Percentiles rank a stretch among this genome's conserved stretches.
phyloP scores from a whole-genome alignment of 768 basidiomycete genomes.

The Neoboletus brunneissimus region DNA sequence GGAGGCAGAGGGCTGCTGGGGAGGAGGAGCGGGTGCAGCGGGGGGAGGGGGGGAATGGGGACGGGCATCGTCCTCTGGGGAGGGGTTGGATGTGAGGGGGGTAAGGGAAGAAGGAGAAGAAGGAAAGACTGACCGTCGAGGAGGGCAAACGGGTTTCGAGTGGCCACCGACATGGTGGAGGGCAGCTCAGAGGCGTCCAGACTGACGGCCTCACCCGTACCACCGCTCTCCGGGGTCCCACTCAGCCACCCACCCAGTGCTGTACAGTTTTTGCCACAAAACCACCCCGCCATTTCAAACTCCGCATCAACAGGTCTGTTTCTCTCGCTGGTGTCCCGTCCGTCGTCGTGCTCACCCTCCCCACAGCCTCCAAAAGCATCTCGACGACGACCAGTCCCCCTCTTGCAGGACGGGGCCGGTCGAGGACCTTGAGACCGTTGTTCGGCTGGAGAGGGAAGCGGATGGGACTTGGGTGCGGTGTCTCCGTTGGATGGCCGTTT shows the following conservation, averaged over 20 bases:
- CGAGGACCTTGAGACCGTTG: conserved; percentile 91
- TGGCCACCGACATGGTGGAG: conserved; percentile 80
- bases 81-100: background rate
- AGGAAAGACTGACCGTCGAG: conserved; percentile 59
- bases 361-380: conserved; percentile 76
- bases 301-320: conserved; percentile 47
- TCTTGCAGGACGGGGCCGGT: conserved; percentile 61
- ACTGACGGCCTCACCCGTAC: background rate
- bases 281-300: conserved; percentile 1
- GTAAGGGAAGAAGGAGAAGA: background rate
- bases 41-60: conserved; percentile 39
- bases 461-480: conserved; percentile 92
- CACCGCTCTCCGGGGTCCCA: conserved; percentile 40
- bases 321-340: background rate
- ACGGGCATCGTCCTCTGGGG: conserved; percentile 45
- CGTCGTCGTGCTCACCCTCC: background rate
- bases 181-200: background rate
- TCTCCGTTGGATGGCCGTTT: conserved; percentile 57
- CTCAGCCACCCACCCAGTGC: conserved; percentile 43
- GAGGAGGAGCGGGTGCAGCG: conserved; percentile 20
- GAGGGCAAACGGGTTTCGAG: conserved; percentile 81
- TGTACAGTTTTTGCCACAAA: conserved; percentile 39
- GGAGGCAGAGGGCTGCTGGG: conserved; percentile 38
- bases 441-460: conserved; percentile 65
- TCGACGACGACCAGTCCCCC: conserved; percentile 80